Evolutionary conservation across 2,329 filamentous ascomycete genomes (phyloP).

Genomic region (Rhinocladiella mackenziei): DNA sequence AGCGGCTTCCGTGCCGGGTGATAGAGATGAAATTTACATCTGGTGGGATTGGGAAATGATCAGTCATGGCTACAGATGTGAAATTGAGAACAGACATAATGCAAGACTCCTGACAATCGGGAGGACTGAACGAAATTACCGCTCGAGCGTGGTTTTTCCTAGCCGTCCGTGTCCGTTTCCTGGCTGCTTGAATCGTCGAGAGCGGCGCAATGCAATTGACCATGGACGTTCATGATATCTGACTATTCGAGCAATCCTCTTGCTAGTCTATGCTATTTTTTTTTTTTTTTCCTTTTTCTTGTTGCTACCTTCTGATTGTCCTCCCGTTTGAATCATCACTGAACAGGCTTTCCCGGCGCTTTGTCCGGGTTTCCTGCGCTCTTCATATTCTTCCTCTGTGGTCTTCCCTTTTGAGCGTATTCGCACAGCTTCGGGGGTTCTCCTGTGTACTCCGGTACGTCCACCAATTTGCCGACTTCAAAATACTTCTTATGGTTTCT

Average conservation of each 20-base stretch:
- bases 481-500: conserved; percentile 73
- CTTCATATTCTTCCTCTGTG: conserved; percentile 43
- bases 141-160: neutral
- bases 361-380: conserved; percentile 8
- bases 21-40: conserved; percentile 1
- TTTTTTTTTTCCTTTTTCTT: neutral
- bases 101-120: conserved; percentile 5
- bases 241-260: neutral
- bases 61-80: conserved; percentile 1
- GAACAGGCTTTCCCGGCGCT: conserved; percentile 28
- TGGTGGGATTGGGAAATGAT: neutral
- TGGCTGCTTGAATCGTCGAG: neutral
- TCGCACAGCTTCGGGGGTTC: conserved; percentile 65
- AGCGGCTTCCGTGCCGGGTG: neutral
- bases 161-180: too few species aligned
- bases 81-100: conserved; percentile 4
- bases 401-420: conserved; percentile 62
- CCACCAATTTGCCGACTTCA: conserved; percentile 69
- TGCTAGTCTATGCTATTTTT: neutral
- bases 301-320: neutral
- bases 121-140: neutral
- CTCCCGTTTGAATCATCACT: conserved; percentile 9
- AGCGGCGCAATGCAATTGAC: neutral
- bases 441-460: conserved; percentile 37
- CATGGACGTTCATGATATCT: neutral